These are phyloP conservation scores for Oryza coarctata DNA, from an alignment of 176 grass and related monocot genomes.

Conservation along the genomic window DNA sequence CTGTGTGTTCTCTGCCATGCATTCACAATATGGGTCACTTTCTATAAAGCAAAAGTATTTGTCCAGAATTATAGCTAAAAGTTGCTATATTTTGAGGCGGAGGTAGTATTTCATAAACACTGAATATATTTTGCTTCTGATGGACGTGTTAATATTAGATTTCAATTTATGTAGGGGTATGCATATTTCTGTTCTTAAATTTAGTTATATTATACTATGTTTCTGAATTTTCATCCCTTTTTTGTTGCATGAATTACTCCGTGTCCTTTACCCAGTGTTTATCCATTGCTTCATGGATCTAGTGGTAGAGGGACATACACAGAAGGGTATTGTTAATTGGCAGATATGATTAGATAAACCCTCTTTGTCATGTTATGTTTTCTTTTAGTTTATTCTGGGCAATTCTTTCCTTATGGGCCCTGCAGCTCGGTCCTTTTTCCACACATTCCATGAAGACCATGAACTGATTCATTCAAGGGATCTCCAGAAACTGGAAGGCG, in stretches of 20 bases:
- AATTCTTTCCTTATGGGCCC: conserved; percentile 17
- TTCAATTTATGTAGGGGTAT: background rate
- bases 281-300: conserved; percentile 99
- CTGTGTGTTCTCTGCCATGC: background rate
- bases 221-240: conserved; percentile 28
- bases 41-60: background rate
- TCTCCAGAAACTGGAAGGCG: conserved; percentile 89
- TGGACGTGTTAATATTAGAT: conserved; percentile 11
- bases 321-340: conserved; percentile 55
- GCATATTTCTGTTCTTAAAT: conserved; percentile 26
- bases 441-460: conserved; percentile 81
- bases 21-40: background rate
- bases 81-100: no score
- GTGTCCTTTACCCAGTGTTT: conserved; percentile 81
- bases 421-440: conserved; percentile 88
- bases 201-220: background rate
- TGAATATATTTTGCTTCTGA: background rate
- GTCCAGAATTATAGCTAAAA: no score
- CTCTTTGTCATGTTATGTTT: conserved; percentile 15
- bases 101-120: background rate
- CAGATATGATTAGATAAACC: conserved; percentile 12
- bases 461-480: conserved; percentile 91
- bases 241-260: conserved; percentile 85
- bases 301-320: conserved; percentile 81
- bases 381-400: conserved; percentile 8